Conservation (phyloP, 768 basidiomycete genomes). For the Lactarius akahatsu region DNA sequence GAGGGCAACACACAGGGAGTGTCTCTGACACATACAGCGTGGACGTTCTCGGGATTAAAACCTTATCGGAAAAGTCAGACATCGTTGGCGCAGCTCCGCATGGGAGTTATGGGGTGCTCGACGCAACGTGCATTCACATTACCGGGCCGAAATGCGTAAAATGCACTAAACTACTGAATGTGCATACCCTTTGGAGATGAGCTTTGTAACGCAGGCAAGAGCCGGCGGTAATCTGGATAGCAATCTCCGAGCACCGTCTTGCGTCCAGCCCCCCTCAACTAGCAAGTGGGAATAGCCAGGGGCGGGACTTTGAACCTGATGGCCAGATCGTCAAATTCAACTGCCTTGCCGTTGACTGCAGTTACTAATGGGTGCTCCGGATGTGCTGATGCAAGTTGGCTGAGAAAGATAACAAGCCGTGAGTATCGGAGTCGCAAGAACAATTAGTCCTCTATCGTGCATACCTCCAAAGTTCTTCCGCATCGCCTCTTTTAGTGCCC, state of each 20-base stretch:
- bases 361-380: conserved; percentile 68
- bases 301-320: conserved; percentile 63
- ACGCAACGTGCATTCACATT: conserved; percentile 7
- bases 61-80: conserved; percentile 1
- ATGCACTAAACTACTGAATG: background rate
- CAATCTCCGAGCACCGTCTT: conserved; percentile 10
- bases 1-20: conserved; percentile 1
- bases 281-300: conserved; percentile 38
- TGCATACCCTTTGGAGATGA: background rate
- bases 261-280: conserved; percentile 2
- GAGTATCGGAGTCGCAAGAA: conserved; percentile 18
- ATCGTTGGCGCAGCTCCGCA: conserved; percentile 4
- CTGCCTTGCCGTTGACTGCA: conserved; percentile 60
- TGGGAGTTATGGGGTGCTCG: conserved; percentile 8
- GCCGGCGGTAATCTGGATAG: conserved; percentile 6
- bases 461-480: conserved; percentile 69
- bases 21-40: no score
- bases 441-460: conserved; percentile 33
- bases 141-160: conserved; percentile 12
- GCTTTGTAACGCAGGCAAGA: background rate
- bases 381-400: conserved; percentile 49
- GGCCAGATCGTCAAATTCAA: conserved; percentile 60
- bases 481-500: conserved; percentile 56
- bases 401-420: conserved; percentile 31
- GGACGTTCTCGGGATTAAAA: background rate